These are phyloP conservation scores for Neofusicoccum cordaticola DNA, from an alignment of 2,329 filamentous ascomycete species.

Conservation along the genomic window DNA sequence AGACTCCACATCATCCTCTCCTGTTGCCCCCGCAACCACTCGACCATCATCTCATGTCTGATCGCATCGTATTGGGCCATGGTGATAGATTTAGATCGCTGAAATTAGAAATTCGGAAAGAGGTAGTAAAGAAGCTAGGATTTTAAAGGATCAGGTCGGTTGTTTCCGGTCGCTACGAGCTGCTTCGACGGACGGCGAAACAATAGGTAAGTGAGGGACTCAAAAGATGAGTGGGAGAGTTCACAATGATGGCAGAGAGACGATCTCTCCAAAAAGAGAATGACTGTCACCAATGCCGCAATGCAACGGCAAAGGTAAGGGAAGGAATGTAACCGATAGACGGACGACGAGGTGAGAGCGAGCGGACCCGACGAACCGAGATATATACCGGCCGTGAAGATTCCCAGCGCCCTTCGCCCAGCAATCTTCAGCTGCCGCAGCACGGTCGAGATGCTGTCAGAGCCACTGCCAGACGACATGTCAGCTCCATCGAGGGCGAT, in stretches of 20 bases:
- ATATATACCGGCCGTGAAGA: neutral
- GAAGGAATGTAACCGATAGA: neutral
- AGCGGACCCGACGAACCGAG: neutral
- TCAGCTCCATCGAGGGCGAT: neutral
- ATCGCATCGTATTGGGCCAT: constrained; percentile 56
- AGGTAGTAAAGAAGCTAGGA: neutral
- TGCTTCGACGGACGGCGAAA: neutral
- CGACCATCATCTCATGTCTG: constrained; percentile 80
- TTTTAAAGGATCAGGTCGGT: neutral
- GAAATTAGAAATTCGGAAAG: neutral
- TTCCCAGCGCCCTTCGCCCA: neutral
- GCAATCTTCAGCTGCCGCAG: neutral
- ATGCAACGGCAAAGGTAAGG: neutral
- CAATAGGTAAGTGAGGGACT: neutral
- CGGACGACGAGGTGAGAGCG: neutral
- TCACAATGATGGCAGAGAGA: neutral
- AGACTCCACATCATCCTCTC: constrained; percentile 72
- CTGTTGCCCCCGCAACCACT: constrained; percentile 78
- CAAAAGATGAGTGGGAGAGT: neutral
- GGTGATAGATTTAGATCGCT: neutral
- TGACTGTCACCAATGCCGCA: neutral
- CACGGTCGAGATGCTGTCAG: neutral
- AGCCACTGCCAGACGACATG: neutral
- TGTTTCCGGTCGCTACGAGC: neutral
- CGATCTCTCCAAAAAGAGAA: neutral